Base-by-base conservation (phyloP, 164 flowering plant species). In the Aristolochia contorta region DNA sequence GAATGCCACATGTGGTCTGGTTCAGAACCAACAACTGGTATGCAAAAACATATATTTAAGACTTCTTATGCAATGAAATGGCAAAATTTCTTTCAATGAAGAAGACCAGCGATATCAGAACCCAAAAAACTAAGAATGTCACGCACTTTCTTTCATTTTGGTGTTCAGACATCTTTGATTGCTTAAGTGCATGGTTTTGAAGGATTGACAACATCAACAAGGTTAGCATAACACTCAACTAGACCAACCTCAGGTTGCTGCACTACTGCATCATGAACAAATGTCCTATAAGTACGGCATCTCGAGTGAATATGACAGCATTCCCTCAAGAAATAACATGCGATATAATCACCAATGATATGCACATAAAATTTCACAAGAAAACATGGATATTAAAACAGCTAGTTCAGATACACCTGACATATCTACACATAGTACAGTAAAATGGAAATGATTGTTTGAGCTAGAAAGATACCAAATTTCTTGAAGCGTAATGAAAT, bases 401-500 rank as follows among this genome's bases (percentile, higher is more conserved):
- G 53, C 19, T 18, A 49, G 53, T 4, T 4, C 6, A 49, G 22
- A 16, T 2, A 49, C 19, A 20, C 53, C 8, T 6, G 19, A 49
- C 15, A 18, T 56, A 56, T 9, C 18, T 4, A 15, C 33, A 18
- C 16, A 19, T 16, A 30, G 12, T 18, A 23, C 16, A 56, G 5
- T 19, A 2, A 55, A 55, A 12, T 25, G 4, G 13, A 25, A 53
- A 51, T 18, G 60, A 47, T 23, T 20, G 24, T 21, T 54, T 49
- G 15, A 8, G 33, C 47, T 21, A 9, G 12, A 43, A 37, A 54
- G 61, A 55, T 79, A 91, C 97, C 74, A 25, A 70, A 51, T 33
- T 59, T 65, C 98, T 82, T 53, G 91, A 76, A 63, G 98, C 73
- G 72, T 92, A 92, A 72, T 64, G 59, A 67, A 89, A 92, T 23